phyloP scores from a whole-genome alignment of 2,329 filamentous ascomycete genomes.

The Paraphoma sp. region DNA sequence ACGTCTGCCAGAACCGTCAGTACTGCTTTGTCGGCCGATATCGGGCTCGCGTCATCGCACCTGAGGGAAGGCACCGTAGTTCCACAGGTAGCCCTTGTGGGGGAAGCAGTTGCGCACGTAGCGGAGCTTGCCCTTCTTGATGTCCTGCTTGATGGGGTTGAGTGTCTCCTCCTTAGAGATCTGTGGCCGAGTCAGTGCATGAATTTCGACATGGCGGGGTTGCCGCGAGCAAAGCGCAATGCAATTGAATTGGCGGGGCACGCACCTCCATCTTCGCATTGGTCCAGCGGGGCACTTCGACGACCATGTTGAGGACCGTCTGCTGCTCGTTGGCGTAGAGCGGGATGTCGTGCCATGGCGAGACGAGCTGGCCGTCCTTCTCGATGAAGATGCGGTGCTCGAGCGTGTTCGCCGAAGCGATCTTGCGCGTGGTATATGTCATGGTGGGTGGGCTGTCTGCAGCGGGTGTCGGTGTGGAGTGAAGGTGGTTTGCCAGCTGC shows the following conservation, averaged over 20 bases:
- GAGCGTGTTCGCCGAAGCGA: slow-evolving; percentile 88
- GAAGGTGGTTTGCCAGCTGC: slow-evolving; percentile 49
- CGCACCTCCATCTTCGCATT: slow-evolving; percentile 98
- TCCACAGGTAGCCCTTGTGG: slow-evolving; percentile 99
- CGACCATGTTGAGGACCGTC: slow-evolving; percentile 97
- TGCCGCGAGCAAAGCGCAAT: slow-evolving; percentile 9
- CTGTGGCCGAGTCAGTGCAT: slow-evolving; percentile 56
- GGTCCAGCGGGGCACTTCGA: slow-evolving; percentile 99
- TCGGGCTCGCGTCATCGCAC: slow-evolving; percentile 59
- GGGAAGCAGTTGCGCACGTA: slow-evolving; percentile 99
- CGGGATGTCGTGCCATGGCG: slow-evolving; percentile 97
- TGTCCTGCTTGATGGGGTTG: slow-evolving; percentile 99
- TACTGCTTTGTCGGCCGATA: slow-evolving; percentile 29
- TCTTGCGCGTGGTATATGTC: slow-evolving; percentile 84
- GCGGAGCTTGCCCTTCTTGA: slow-evolving; percentile 99
- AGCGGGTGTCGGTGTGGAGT: slow-evolving; percentile 33
- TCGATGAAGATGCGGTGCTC: slow-evolving; percentile 98
- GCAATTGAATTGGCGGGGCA: slow-evolving; percentile 23
- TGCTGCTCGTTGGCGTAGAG: slow-evolving; percentile 97
- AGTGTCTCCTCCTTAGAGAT: slow-evolving; percentile 98
- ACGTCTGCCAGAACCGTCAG: slow-evolving; percentile 70
- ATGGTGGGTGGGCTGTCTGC: slow-evolving; percentile 46
- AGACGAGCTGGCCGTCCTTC: slow-evolving; percentile 93
- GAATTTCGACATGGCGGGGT: slow-evolving; percentile 15
- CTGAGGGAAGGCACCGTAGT: slow-evolving; percentile 99